Percentiles rank a stretch among this genome's conserved stretches.
Conservation (phyloP, 225 moss, liverwort and hornwort species). For the Pleurozium schreberi region DNA sequence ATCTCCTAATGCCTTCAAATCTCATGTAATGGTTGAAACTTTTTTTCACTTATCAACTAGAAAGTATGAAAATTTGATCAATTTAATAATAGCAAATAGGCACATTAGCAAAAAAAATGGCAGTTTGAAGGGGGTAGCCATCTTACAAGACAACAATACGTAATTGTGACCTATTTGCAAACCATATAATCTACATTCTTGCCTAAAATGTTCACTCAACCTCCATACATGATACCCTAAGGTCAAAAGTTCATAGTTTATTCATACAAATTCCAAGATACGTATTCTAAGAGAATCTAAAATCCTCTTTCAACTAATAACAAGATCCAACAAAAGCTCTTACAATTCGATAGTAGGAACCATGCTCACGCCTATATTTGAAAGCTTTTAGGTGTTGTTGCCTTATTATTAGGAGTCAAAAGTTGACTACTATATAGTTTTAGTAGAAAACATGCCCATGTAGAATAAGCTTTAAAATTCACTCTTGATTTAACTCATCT, state of each 20-base stretch:
- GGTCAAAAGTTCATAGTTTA: not conserved
- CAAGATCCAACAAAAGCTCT: not conserved
- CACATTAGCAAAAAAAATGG: too few relatives aligned
- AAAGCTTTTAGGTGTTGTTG: not conserved
- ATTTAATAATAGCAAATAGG: too few relatives aligned
- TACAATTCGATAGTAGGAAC: too few relatives aligned
- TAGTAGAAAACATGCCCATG: not conserved
- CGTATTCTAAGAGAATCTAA: not conserved
- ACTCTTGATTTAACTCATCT: too few relatives aligned
- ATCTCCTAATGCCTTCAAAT: too few relatives aligned
- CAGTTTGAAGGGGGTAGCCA: too few relatives aligned
- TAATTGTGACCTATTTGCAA: not conserved
- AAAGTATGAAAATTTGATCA: too few relatives aligned
- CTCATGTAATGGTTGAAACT: too few relatives aligned
- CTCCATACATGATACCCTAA: not conserved
- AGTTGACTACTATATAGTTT: not conserved
- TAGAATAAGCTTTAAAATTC: not conserved
- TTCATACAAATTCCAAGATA: accelerated
- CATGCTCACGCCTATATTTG: not conserved
- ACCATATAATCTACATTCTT: not conserved
- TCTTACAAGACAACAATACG: not conserved
- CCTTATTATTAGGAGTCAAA: not conserved
- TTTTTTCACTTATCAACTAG: too few relatives aligned
- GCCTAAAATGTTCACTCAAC: not conserved
- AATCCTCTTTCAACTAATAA: not conserved